Evolutionary conservation across 1,139 yeast species (phyloP).

Genomic region (Entelexis sorbosivorans): DNA sequence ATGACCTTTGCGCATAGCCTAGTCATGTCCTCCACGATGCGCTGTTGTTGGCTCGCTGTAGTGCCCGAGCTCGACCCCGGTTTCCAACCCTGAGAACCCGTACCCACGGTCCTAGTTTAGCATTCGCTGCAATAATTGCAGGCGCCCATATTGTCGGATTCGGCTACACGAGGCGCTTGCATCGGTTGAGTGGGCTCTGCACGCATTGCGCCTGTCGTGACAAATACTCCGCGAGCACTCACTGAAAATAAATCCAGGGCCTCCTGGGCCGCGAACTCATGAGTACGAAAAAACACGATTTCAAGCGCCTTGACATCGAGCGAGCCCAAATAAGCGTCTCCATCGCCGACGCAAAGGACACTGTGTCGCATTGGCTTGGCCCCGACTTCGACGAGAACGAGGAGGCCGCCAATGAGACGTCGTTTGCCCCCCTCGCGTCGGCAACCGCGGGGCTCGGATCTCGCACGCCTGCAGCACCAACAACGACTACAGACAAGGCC

Average conservation of each 20-base stretch:
- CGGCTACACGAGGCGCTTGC: not conserved
- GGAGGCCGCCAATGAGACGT: constrained; percentile 4
- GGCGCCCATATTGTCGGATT: not conserved
- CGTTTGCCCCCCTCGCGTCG: constrained; percentile 3
- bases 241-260: not conserved
- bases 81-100: not conserved
- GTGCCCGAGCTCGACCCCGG: too few species aligned
- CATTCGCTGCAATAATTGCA: not conserved
- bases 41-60: too few species aligned
- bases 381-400: constrained; percentile 12
- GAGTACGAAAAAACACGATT: constrained; percentile 14
- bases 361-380: constrained; percentile 22
- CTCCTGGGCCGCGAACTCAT: not conserved
- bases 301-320: constrained; percentile 21
- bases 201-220: too few species aligned
- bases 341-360: constrained; percentile 20
- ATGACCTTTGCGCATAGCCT: too few species aligned
- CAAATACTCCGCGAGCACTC: not conserved
- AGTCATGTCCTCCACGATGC: too few species aligned
- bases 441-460: constrained; percentile 20
- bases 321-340: constrained; percentile 20
- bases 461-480: not conserved
- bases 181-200: not conserved
- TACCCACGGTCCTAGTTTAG: not conserved
- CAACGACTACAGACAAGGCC: constrained; percentile 8